These are phyloP conservation scores for Alternaria viburni DNA, from an alignment of 2,329 filamentous ascomycete species.

Conservation along the genomic window DNA sequence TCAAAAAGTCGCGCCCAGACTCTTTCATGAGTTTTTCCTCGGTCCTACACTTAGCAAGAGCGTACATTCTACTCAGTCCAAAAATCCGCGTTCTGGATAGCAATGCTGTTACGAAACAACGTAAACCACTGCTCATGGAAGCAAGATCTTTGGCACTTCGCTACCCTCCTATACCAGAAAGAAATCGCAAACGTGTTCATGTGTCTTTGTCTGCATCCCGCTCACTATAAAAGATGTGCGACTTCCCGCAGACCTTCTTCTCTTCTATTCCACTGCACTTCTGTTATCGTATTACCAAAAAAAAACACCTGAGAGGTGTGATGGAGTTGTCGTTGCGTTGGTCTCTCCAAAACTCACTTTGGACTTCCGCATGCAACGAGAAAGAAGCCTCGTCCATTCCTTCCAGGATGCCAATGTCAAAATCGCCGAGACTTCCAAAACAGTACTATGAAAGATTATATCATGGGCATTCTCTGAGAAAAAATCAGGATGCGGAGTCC, in stretches of 20 bases:
- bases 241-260: background rate
- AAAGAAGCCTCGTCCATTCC: background rate
- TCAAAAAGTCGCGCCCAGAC: background rate
- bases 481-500: background rate
- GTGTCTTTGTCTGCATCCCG: too few species aligned
- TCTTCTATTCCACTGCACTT: background rate
- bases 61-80: background rate
- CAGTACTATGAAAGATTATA: accelerated
- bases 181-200: accelerated
- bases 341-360: background rate
- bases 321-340: background rate
- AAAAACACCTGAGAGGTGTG: too few species aligned
- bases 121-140: background rate
- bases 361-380: background rate
- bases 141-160: background rate
- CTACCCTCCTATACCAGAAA: background rate
- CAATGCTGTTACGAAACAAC: background rate
- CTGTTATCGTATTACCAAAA: background rate
- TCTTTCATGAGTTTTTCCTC: background rate
- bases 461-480: background rate
- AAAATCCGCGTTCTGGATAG: background rate
- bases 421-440: background rate
- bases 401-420: background rate
- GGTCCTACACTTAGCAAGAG: background rate
- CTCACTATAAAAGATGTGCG: background rate